Evolutionary conservation across 345 rosid species (phyloP), one percentile per base, ranked within the genome.

Genomic region (Geranium brycei): DNA sequence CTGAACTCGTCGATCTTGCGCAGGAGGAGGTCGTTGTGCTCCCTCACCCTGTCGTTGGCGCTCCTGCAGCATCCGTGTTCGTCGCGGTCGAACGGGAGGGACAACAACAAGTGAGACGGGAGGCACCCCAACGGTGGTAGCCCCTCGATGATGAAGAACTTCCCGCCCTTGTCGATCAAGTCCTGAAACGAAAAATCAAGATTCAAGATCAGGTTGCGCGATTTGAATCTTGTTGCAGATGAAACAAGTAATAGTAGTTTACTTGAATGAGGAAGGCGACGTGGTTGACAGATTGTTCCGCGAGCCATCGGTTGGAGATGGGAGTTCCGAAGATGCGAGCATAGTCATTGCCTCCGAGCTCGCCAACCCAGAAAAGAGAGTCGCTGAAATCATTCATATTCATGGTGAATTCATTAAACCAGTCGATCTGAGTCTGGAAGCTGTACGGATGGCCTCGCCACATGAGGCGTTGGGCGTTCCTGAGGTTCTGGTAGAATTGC

Each of bases 41-140:
- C 41, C 17, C 16, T 56, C 40, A 72, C 65, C 18, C 72, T 47
- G 2, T 58, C 28, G 60, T 82, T 82, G 31, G 51, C 35, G 3
- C 19, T 17, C 15, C 75, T 41, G 14, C 68, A 38, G 19, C 87
- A 82, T 19, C 84, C 81, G 17, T 64, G 31, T 1, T 65, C 64
- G 28, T 82, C 82, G 0, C 68, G 60, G 40, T 71, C 72, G 3
- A 56, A 31, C 12, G 59, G 0, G 28, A 64, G 59, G 18, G 68
- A 19, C 57, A 70, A 30, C 61, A 32, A 32, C 35, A 72, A 12
- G 30, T 59, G 57, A 23, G 71, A 35, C 0, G 84, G 84, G n/a
- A 76, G 66, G 57, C 87, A 82, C 2, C 84, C 82, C 13, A 62
- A 19, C 0, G 82, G 78, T n/a, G 81, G 82, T 32, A 80, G 69